Evolutionary conservation across 2,329 filamentous ascomycete genomes (phyloP), one percentile per base, ranked within the genome.

Genomic region (Alternaria alternata): DNA sequence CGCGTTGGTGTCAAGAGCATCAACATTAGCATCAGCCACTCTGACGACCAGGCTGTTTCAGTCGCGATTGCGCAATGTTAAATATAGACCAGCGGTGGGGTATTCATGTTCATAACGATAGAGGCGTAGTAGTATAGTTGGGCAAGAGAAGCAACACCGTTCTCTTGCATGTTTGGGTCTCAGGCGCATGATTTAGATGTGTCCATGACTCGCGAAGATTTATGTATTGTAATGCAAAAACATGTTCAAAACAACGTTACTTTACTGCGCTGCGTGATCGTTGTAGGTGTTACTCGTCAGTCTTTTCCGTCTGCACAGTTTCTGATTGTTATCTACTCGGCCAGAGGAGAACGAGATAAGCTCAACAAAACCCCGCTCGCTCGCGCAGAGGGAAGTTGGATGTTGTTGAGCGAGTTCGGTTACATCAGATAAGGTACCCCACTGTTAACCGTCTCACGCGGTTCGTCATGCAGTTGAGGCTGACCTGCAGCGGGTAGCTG

Each of bases 21-120:
- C 66, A 94, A 86, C 67, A 91, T 99, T 69, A 97, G 93, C 75
- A 97, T 99, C 76, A 97, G 94, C 71, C 96, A 99, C 81, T 95
- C 91, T 39, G 94, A 98, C 71, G 89, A 86, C 60, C 95, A 99
- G 81, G 94, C 95, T 62, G 94, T 98, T 74, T 94, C 95, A 46
- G 92, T 99, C 73, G 95, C 96, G 2, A 91, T 96, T 62, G 90
- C 93, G 56, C 90, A 88, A 57, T 91, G 95, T 75, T 93, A 87
- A 39, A 41, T 38, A 22, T 46, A 46, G 12, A 46, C 28, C 7
- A 14, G 28, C 11, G 18, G 14, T 14, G 12, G 12, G 12, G 36
- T 20, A 20, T 48, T 48, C 20, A 48, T 52, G 34, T 52, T 38
- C 30, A 42, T 16, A 11, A 52, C 38, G 28, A 30, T 53, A 34